Conservation (phyloP, 768 basidiomycete genomes). For the Suillus lakei region DNA sequence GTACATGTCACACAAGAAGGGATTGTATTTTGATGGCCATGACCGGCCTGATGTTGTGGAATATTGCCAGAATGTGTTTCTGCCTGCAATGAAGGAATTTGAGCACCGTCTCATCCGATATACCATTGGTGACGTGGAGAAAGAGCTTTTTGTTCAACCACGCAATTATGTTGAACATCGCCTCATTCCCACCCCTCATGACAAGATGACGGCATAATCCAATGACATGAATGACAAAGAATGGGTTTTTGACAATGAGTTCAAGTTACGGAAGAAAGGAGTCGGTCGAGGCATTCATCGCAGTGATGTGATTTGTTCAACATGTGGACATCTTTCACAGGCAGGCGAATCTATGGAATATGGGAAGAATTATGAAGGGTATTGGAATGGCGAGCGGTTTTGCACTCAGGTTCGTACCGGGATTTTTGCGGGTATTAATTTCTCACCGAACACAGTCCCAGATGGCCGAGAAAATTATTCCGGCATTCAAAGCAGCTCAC, state of each 20-base stretch:
- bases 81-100: slow-evolving; percentile 30
- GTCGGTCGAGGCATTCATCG: no score
- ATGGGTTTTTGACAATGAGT: no score
- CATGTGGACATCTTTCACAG: no score
- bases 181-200: no score
- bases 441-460: background rate
- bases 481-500: slow-evolving; percentile 18
- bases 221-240: no score
- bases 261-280: no score
- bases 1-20: slow-evolving; percentile 7
- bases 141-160: no score
- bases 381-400: slow-evolving; percentile 13
- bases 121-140: no score
- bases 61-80: slow-evolving; percentile 8
- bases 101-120: no score
- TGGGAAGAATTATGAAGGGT: slow-evolving; percentile 17
- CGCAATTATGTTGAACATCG: no score
- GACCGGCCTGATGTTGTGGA: slow-evolving; percentile 23
- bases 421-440: background rate
- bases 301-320: no score
- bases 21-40: slow-evolving; percentile 26
- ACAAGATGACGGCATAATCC: no score
- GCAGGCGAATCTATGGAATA: slow-evolving; percentile 11
- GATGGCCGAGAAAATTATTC: slow-evolving; percentile 11
- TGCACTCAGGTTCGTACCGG: slow-evolving; percentile 8